Conservation (phyloP, 1,284 basidiomycete genomes). For the Peniophora sp. region DNA sequence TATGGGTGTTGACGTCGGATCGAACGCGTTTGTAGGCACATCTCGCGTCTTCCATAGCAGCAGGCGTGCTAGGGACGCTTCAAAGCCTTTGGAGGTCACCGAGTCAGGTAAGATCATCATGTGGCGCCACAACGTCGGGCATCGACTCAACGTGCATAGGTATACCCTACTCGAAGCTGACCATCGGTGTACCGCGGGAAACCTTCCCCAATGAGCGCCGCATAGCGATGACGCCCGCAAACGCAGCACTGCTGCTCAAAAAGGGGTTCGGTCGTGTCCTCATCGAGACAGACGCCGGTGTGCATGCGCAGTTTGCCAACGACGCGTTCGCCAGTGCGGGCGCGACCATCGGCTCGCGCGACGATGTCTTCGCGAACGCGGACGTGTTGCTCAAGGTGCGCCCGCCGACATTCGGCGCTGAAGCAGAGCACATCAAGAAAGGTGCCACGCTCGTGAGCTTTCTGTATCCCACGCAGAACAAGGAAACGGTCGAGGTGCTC, state of each 20-base stretch:
- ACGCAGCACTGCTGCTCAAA: slow-evolving; percentile 65
- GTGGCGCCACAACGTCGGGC: too few relatives aligned
- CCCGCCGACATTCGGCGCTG: slow-evolving; percentile 56
- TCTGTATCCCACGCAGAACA: slow-evolving; percentile 76
- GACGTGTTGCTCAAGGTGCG: slow-evolving; percentile 82
- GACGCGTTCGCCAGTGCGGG: slow-evolving; percentile 74
- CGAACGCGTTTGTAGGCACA: background rate
- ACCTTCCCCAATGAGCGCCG: slow-evolving; percentile 69
- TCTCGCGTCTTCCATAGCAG: slow-evolving; percentile 8
- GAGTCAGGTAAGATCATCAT: too few relatives aligned
- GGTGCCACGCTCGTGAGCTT: slow-evolving; percentile 80
- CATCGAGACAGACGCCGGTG: slow-evolving; percentile 66
- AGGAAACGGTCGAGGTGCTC: slow-evolving; percentile 58
- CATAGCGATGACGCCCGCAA: slow-evolving; percentile 73
- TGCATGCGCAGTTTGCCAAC: slow-evolving; percentile 69
- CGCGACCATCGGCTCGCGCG: slow-evolving; percentile 59
- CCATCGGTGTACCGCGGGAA: slow-evolving; percentile 73
- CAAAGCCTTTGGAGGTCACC: background rate
- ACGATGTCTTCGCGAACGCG: slow-evolving; percentile 52
- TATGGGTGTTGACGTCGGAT: background rate
- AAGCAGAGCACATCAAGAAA: slow-evolving; percentile 51
- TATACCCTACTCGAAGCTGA: slow-evolving; percentile 62
- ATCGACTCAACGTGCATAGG: slow-evolving; percentile 25
- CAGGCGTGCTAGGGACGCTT: slow-evolving; percentile 1
- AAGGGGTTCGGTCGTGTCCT: slow-evolving; percentile 72